phyloP scores from a whole-genome alignment of 805 yeast species.

The Teunomyces barrocoloradensis region DNA sequence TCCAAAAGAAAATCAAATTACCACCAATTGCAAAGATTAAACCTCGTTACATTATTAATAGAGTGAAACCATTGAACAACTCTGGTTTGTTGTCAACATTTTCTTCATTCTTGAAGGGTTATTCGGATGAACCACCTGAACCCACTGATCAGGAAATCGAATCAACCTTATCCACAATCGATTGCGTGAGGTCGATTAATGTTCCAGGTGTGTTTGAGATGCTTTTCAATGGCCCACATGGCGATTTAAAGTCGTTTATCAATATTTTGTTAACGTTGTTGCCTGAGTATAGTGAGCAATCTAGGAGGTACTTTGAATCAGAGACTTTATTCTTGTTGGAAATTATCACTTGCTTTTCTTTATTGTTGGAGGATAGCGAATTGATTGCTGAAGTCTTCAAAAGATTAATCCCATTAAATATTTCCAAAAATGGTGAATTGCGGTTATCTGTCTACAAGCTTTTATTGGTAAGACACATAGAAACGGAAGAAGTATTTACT shows the following conservation, averaged over 20 bases:
- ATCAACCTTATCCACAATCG: slow-evolving; percentile 75
- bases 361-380: slow-evolving; percentile 25
- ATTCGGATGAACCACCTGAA: slow-evolving; percentile 80
- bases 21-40: slow-evolving; percentile 56
- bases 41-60: slow-evolving; percentile 64
- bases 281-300: slow-evolving; percentile 26
- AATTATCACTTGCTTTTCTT: slow-evolving; percentile 33
- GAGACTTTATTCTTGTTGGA: slow-evolving; percentile 51
- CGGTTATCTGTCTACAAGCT: slow-evolving; percentile 54
- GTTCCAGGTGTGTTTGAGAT: slow-evolving; percentile 54
- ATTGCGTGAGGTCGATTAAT: slow-evolving; percentile 74
- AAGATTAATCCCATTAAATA: slow-evolving; percentile 13
- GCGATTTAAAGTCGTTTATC: slow-evolving; percentile 32
- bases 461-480: slow-evolving; percentile 38
- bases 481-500: neutral
- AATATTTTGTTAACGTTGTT: slow-evolving; percentile 24
- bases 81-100: slow-evolving; percentile 84
- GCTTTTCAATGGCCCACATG: slow-evolving; percentile 37
- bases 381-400: slow-evolving; percentile 16
- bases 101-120: slow-evolving; percentile 87
- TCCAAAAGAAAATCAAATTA: slow-evolving; percentile 57
- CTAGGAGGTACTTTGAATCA: slow-evolving; percentile 43
- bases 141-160: slow-evolving; percentile 94
- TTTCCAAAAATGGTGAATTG: slow-evolving; percentile 30
- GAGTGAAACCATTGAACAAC: slow-evolving; percentile 64